These are phyloP conservation scores for Odontarrhena argentea DNA, from an alignment of 345 rosid genomes.

Conservation along the genomic window DNA sequence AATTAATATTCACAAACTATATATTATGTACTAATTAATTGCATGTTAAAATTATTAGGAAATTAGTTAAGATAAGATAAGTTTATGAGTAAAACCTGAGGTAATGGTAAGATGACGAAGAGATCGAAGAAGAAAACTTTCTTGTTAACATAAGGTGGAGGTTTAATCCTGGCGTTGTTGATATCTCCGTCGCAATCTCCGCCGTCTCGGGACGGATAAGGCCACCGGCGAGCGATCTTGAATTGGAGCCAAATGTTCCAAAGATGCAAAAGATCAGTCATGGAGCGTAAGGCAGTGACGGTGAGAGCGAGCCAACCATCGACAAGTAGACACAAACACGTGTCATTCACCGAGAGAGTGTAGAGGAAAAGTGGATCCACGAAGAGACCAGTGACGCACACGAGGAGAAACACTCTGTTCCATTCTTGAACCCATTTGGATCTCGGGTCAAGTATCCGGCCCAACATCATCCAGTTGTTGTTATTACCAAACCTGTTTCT, in stretches of 20 bases:
- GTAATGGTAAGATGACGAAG: conserved; percentile 81
- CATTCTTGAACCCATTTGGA: conserved; percentile 88
- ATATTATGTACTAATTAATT: background rate
- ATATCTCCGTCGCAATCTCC: conserved; percentile 27
- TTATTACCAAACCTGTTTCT: conserved; percentile 37
- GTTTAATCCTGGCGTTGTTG: conserved; percentile 31
- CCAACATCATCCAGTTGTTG: conserved; percentile 50
- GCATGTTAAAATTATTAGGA: background rate
- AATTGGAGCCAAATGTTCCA: conserved; percentile 92
- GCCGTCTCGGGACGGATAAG: conserved; percentile 21
- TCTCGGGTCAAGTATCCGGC: conserved; percentile 79
- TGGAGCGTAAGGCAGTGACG: conserved; percentile 89
- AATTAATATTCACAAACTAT: background rate
- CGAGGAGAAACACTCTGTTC: conserved; percentile 82
- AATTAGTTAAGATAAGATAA: background rate
- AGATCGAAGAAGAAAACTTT: conserved; percentile 83
- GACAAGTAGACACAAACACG: conserved; percentile 75
- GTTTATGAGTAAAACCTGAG: conserved; percentile 52
- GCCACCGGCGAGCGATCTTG: conserved; percentile 54
- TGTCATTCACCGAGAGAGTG: conserved; percentile 68
- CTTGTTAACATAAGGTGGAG: conserved; percentile 56
- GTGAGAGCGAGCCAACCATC: conserved; percentile 95
- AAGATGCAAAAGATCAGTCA: conserved; percentile 80
- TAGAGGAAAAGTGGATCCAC: conserved; percentile 96
- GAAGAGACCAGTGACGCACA: conserved; percentile 79